Conservation (phyloP, 352 stramenopile species). For the Phytophthora sp. region DNA sequence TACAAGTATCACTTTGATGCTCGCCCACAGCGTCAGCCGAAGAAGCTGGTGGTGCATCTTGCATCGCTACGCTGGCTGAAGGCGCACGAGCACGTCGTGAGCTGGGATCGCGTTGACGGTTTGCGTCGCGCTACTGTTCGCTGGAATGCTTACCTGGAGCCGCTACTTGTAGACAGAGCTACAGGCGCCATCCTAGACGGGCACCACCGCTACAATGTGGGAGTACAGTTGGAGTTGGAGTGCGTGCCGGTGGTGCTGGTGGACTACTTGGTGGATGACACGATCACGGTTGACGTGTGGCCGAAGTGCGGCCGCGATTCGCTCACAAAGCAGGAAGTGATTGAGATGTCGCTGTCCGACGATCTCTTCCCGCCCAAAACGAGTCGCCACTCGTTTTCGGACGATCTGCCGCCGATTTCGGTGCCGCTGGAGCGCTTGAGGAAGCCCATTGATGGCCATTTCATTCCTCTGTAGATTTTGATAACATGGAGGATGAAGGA, state of each 20-base stretch:
- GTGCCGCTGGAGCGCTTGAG: constrained; percentile 72
- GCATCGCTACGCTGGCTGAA: constrained; percentile 79
- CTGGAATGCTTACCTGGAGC: constrained; percentile 87
- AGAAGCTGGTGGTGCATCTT: constrained; percentile 62
- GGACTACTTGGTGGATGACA: constrained; percentile 83
- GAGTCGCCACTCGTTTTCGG: constrained; percentile 85
- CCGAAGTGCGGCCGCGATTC: constrained; percentile 82
- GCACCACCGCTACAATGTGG: constrained; percentile 86
- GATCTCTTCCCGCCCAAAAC: constrained; percentile 87
- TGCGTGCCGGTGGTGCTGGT: constrained; percentile 82
- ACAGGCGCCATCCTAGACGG: constrained; percentile 86
- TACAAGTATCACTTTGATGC: constrained; percentile 91
- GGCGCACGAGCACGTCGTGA: constrained; percentile 85
- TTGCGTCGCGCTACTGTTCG: constrained; percentile 74
- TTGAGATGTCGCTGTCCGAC: constrained; percentile 85
- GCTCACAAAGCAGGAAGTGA: constrained; percentile 85
- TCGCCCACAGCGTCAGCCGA: constrained; percentile 65
- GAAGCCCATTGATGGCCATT: constrained; percentile 42
- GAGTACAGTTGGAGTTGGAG: constrained; percentile 66
- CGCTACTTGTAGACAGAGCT: constrained; percentile 72
- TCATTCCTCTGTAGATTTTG: constrained; percentile 36
- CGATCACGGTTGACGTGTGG: constrained; percentile 88
- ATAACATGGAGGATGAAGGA: background rate
- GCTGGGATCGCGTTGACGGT: constrained; percentile 84
- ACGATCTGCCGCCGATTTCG: constrained; percentile 84